Conservation (phyloP, 768 basidiomycete genomes). For the Dioszegia aurantiaca region DNA sequence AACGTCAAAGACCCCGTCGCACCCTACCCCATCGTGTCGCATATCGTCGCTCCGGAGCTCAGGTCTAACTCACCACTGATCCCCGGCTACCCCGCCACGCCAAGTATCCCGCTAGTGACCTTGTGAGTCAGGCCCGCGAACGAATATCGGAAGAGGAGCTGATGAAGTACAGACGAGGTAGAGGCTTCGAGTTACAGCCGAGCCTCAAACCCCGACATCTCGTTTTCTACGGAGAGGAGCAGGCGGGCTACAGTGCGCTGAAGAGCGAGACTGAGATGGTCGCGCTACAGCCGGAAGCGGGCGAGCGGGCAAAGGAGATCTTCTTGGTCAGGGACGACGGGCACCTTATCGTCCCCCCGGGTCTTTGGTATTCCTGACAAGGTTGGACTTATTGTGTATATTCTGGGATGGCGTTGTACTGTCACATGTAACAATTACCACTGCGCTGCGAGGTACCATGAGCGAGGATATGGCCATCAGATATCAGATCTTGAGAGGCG, state of each 20-base stretch:
- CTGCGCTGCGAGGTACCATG: too few relatives aligned
- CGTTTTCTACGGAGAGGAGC: conserved; percentile 42
- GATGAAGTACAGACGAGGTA: conserved; percentile 35
- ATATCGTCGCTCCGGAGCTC: too few relatives aligned
- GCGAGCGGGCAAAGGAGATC: conserved; percentile 6
- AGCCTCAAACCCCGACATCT: conserved; percentile 26
- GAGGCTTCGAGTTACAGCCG: conserved; percentile 25
- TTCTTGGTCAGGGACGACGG: conserved; percentile 45
- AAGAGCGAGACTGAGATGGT: conserved; percentile 34
- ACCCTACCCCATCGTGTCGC: conserved; percentile 32
- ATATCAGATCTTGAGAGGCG: too few relatives aligned
- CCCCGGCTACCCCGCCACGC: too few relatives aligned
- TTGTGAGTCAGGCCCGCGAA: too few relatives aligned
- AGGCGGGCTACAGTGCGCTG: conserved; percentile 12
- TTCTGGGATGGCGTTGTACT: too few relatives aligned
- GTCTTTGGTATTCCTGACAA: conserved; percentile 8
- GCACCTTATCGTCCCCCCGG: conserved; percentile 38
- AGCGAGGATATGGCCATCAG: too few relatives aligned
- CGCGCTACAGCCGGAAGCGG: conserved; percentile 18
- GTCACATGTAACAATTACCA: too few relatives aligned
- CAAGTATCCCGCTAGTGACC: too few relatives aligned
- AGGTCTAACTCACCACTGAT: too few relatives aligned
- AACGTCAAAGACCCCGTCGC: conserved; percentile 31
- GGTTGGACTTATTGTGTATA: too few relatives aligned
- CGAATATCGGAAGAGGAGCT: too few relatives aligned